A percentile compares a stretch with the other conserved stretches of the same genome.
phyloP scores from a whole-genome alignment of 164 flowering plant species.

The Magnolia changhungtana region DNA sequence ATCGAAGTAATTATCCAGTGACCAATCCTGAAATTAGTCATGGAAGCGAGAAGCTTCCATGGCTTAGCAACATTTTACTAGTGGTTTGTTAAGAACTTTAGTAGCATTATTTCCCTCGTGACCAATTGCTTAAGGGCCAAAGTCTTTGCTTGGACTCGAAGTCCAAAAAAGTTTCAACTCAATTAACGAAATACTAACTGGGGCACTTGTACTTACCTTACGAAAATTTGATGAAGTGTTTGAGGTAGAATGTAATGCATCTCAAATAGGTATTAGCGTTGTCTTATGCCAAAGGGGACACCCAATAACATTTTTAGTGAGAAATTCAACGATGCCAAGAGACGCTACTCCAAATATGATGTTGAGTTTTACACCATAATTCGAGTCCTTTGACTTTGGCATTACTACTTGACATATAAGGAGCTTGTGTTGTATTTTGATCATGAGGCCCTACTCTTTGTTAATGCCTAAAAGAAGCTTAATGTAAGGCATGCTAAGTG shows the following conservation, averaged over 20 bases:
- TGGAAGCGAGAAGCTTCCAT: slow-evolving; percentile 5
- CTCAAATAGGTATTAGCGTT: background rate
- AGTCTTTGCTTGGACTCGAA: background rate
- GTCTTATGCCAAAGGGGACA: background rate
- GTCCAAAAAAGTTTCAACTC: background rate
- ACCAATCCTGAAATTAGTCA: background rate
- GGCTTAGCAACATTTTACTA: background rate
- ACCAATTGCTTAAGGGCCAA: background rate
- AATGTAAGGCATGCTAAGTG: slow-evolving; percentile 1
- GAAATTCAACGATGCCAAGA: slow-evolving; percentile 1
- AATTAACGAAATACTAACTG: background rate
- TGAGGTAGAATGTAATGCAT: slow-evolving; percentile 2
- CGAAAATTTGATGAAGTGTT: background rate
- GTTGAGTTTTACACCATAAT: background rate
- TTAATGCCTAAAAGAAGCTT: background rate
- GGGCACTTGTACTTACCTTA: background rate
- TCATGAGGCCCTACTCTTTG: background rate
- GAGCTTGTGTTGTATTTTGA: background rate
- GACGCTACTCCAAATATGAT: background rate
- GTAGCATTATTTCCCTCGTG: background rate
- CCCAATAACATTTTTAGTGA: background rate
- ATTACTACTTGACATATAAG: background rate
- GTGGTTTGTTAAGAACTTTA: background rate
- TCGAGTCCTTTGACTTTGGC: background rate
- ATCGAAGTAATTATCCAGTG: background rate